Base-by-base conservation (phyloP, 768 basidiomycete species). In the Leccinum pellstonianum region DNA sequence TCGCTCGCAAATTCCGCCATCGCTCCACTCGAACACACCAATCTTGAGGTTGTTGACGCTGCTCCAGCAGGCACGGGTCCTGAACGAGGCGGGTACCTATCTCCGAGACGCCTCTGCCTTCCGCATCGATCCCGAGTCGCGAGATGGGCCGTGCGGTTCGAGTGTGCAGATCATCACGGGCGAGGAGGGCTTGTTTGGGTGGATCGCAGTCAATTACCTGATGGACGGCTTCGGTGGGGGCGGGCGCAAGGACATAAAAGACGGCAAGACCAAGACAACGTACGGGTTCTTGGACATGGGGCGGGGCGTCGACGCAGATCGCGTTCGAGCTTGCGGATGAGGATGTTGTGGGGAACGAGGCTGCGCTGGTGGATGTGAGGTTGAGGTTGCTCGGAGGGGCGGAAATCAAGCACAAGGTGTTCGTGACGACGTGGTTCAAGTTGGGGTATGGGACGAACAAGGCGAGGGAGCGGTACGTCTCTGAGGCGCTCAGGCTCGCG, bases 241-340 rank as follows among this genome's bases (percentile, higher is more conserved):
- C 52, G 41, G n/a, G 41, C 9, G n/a, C n/a, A 43, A 43, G 41
- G 41, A 19, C n/a, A 5, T n/a, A 43, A 58, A 51, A 50, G 70
- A 82, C 54, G 81, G 84, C 70, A 82, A 80, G 52, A 91, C 85
- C 70, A 82, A 80, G 52, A 92, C 93, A 21, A 98, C 96, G 4
- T 98, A 93, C 68, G 97, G 97, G 6, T 99, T 99, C 74, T 79
- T 99, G 64, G 97, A 99, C 73, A 99, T 98, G 27, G 97, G 97
- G 97, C 55, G 96, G 97, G 29, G 97, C 97, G 14, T 98, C 95
- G 17, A 98, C 96, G 8, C 97, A 99, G 74, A 95, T 99, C 62
- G 97, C 97, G 11, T 99, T 98, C 68, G 95, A 98, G 68, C 97
- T 96, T 0, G 82, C 82, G 47, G 72, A 77, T 8, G 63, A 46